These are phyloP conservation scores for Suhomyces guaymorum DNA, from an alignment of 1,139 yeast genomes.

Conservation along the genomic window DNA sequence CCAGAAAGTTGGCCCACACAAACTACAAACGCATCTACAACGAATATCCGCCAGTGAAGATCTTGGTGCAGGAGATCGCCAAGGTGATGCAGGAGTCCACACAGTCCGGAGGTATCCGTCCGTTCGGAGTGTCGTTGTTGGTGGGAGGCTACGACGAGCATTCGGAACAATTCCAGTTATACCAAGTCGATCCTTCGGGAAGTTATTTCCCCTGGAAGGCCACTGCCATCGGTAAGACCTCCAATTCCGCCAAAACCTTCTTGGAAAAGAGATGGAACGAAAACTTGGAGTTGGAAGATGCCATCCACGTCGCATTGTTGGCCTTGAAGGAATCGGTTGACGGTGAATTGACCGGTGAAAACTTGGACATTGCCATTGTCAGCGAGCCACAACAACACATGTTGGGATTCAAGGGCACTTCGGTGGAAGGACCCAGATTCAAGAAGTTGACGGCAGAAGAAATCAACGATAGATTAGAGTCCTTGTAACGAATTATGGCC, in stretches of 20 bases:
- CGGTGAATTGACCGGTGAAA: constrained; percentile 96
- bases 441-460: constrained; percentile 84
- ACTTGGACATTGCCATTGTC: constrained; percentile 88
- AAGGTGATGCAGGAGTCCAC: constrained; percentile 98
- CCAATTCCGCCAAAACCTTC: constrained; percentile 92
- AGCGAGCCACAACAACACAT: constrained; percentile 81
- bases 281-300: constrained; percentile 95
- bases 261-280: constrained; percentile 98
- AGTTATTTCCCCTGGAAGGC: constrained; percentile 99
- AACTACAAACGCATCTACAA: constrained; percentile 90
- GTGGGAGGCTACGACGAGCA: constrained; percentile 93
- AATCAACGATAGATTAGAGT: constrained; percentile 91
- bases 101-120: constrained; percentile 97
- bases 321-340: constrained; percentile 96
- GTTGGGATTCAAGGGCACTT: constrained; percentile 86
- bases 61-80: constrained; percentile 92
- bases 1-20: constrained; percentile 91
- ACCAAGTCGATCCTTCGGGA: constrained; percentile 98
- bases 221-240: constrained; percentile 96
- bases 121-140: constrained; percentile 91
- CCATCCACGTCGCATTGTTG: constrained; percentile 91
- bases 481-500: constrained; percentile 67
- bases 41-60: constrained; percentile 95
- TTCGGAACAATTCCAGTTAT: constrained; percentile 72
- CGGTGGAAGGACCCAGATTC: constrained; percentile 81